Evolutionary conservation across 495 filamentous ascomycete genomes (phyloP), one percentile per base, ranked within the genome.

Genomic region (Neurospora pannonica): DNA sequence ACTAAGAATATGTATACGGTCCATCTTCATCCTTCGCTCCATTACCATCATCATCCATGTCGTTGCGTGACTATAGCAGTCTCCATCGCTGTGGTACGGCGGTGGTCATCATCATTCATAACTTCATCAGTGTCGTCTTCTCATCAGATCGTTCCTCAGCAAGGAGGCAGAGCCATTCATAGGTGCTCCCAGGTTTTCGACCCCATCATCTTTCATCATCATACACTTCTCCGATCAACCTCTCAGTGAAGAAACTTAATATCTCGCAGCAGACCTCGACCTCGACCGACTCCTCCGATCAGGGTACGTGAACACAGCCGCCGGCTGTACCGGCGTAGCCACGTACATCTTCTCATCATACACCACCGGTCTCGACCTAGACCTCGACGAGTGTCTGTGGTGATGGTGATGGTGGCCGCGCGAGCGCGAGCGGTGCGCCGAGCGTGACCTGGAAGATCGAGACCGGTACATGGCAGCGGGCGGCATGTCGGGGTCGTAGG

Each of bases 401-500:
- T 60, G 48, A 11, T 60, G 48, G 11, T 60, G 48, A 15, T 60
- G 21, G 11, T 60, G 48, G 48, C 21, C 48, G n/a, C 48, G 48
- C 48, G 48, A 60, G 21, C 21, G 48, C 24, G 48, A 60, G 48
- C 48, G 48, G 48, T 60, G 48, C 48, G 48, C 48, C 5, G 48
- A 60, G 21, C 48, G 21, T 2, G 48, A 60, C 48, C 48, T 60
- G 48, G 48, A 60, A 15, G 75, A 77, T 42, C 72, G 46, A 5
- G 75, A 70, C 46, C 76, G 72, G 13, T 72, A 38, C 34, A 70
- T 39, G 43, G 38, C 54, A 46, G n/a, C 67, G 34, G 17, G 28
- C 24, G 38, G 46, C n/a, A 40, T 43, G 70, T 80, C 77, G 73
- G 79, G 77, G 73, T 80, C 79, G 76, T 75, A 79, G 17, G 75